Base-by-base conservation (phyloP, 202 grass and related monocot species). In the Digitaria exilis region DNA sequence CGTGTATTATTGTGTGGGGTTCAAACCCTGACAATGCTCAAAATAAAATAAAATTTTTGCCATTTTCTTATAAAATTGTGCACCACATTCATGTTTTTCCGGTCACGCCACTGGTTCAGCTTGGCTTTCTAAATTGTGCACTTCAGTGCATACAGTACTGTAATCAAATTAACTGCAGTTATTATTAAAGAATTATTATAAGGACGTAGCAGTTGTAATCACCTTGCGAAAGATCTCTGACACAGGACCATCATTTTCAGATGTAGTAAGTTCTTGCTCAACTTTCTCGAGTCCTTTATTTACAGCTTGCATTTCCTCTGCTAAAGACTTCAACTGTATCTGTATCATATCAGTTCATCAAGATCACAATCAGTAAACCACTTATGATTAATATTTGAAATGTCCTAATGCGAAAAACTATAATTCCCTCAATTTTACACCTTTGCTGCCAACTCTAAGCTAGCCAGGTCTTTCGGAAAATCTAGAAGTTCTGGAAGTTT, bases 231-330 rank as follows among this genome's bases (percentile, higher is more conserved):
- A 98, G 31, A 70, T 84, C 44, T 94, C 82, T 2, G 96, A 98
- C 50, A 98, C 96, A 69, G 87, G 93, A 81, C 96, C 96, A 84
- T 98, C 96, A 85, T 91, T 98, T 89, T 98, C 96, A 60, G 93
- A 98, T 85, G 84, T 86, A 73, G 91, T 93, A 79, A 98, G 80
- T 87, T 98, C 96, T 81, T 98, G 91, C 75, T 98, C 96, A 86
- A 98, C 93, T 86, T 98, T 98, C 75, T 98, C 96, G 5, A 98
- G 93, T 69, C 93, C 96, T 92, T 96, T 98, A 83, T 89, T 96
- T 88, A 98, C 59, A 63, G 96, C 96, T 82, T 98, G 96, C 96
- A 98, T 98, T 93, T 98, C 96, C 83, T 98, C 96, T 76, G 96
- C 96, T 80, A 98, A 87, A 45, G 81, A 87, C 89, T 98, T 98